A percentile compares a stretch with the other conserved stretches of the same genome.
Evolutionary conservation across 2,329 filamentous ascomycete genomes (phyloP).

Genomic region (Cladobotryum mycophilum): DNA sequence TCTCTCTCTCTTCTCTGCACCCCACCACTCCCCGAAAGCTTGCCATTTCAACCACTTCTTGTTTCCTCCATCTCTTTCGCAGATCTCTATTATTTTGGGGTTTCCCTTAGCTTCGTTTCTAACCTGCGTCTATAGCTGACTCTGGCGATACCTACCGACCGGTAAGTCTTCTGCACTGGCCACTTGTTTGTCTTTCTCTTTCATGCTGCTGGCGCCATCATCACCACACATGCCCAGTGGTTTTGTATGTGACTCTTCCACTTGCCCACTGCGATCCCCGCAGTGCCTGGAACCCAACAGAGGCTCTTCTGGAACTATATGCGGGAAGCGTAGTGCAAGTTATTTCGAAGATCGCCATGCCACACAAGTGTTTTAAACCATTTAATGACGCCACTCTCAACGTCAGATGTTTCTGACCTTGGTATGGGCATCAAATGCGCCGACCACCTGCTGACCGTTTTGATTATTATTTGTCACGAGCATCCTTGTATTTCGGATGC

Average conservation of each 20-base stretch:
- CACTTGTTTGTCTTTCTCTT: neutral
- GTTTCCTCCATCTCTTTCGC: conserved; percentile 20
- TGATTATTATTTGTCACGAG: neutral
- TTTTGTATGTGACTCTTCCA: too few species aligned
- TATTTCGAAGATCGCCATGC: too few species aligned
- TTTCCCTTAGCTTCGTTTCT: conserved; percentile 29
- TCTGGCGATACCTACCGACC: conserved; percentile 56
- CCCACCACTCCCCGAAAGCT: conserved; percentile 29
- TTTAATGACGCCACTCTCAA: neutral
- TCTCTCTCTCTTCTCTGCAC: conserved; percentile 28
- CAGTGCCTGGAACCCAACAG: neutral
- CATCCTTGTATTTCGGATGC: conserved; percentile 24
- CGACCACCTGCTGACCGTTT: neutral
- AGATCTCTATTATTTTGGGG: conserved; percentile 14
- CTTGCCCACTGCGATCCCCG: too few species aligned
- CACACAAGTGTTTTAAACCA: neutral
- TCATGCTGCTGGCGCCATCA: too few species aligned
- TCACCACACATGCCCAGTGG: too few species aligned
- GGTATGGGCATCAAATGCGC: neutral
- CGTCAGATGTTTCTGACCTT: conserved; percentile 1
- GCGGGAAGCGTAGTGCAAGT: too few species aligned
- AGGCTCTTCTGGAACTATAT: neutral
- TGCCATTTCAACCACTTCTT: conserved; percentile 27
- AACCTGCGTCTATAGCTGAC: conserved; percentile 46
- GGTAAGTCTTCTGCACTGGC: conserved; percentile 33